These are phyloP conservation scores for Penicillium digitatum DNA, from an alignment of 2,329 filamentous ascomycete species.

Conservation along the genomic window DNA sequence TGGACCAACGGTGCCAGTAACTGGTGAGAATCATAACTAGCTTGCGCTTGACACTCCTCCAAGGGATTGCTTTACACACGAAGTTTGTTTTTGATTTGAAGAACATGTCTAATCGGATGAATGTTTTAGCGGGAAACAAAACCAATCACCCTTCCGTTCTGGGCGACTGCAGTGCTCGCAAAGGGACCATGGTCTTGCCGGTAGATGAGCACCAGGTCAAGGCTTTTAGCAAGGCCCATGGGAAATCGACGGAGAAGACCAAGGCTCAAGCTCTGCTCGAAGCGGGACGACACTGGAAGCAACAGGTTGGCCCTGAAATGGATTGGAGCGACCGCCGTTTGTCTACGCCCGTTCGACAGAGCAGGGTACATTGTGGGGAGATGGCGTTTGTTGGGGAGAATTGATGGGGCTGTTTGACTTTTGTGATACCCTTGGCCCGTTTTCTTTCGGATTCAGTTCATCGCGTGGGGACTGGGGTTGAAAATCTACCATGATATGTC, in stretches of 20 bases:
- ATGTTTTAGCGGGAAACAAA: constrained; percentile 9
- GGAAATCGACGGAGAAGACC: constrained; percentile 42
- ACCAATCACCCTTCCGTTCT: background rate
- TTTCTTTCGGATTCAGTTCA: background rate
- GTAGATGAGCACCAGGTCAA: constrained; percentile 34
- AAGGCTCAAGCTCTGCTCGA: constrained; percentile 46
- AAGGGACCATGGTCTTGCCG: constrained; percentile 37
- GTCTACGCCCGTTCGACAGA: constrained; percentile 50
- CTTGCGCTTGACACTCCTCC: background rate
- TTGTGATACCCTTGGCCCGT: background rate
- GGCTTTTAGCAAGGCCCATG: constrained; percentile 44
- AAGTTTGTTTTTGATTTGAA: constrained; percentile 5
- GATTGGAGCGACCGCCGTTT: constrained; percentile 52
- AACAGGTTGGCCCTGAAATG: constrained; percentile 50
- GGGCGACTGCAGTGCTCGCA: constrained; percentile 11
- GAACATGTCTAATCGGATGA: constrained; percentile 14
- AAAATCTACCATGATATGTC: background rate
- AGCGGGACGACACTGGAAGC: constrained; percentile 49
- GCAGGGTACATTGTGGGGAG: constrained; percentile 51
- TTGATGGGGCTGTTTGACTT: constrained; percentile 12
- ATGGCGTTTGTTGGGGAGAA: constrained; percentile 39
- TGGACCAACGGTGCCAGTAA: constrained; percentile 52
- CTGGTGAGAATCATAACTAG: constrained; percentile 50
- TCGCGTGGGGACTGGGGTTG: background rate
- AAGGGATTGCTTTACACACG: constrained; percentile 22